A percentile compares a stretch with the other conserved stretches of the same genome.
These are phyloP conservation scores for Aspergillus puulaauensis DNA, from an alignment of 2,329 filamentous ascomycete species.

Conservation along the genomic window DNA sequence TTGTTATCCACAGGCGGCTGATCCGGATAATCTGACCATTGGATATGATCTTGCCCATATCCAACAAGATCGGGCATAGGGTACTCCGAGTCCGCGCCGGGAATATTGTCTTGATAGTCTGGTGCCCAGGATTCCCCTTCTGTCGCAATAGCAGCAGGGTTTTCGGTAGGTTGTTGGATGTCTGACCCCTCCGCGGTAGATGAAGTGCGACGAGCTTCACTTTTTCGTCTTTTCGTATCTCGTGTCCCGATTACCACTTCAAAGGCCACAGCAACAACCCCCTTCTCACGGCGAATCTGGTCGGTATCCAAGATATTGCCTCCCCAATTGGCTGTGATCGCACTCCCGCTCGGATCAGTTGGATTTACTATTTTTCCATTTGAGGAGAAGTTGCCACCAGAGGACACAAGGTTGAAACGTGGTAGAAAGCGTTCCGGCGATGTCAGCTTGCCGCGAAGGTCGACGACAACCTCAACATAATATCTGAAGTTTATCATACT, in stretches of 20 bases:
- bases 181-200: slow-evolving; percentile 32
- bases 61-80: slow-evolving; percentile 26
- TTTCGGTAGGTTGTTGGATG: slow-evolving; percentile 20
- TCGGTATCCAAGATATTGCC: slow-evolving; percentile 83
- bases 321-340: slow-evolving; percentile 43
- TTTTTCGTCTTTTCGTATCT: slow-evolving; percentile 62
- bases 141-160: slow-evolving; percentile 3
- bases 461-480: slow-evolving; percentile 87
- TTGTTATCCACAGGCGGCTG: slow-evolving; percentile 18
- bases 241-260: slow-evolving; percentile 84
- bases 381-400: slow-evolving; percentile 45
- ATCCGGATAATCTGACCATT: slow-evolving; percentile 31
- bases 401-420: slow-evolving; percentile 52
- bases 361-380: slow-evolving; percentile 36
- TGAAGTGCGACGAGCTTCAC: slow-evolving; percentile 41
- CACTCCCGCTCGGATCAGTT: slow-evolving; percentile 32
- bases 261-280: slow-evolving; percentile 82
- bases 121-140: slow-evolving; percentile 29
- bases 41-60: slow-evolving; percentile 20
- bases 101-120: slow-evolving; percentile 21
- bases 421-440: slow-evolving; percentile 68
- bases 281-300: slow-evolving; percentile 80
- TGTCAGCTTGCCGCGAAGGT: slow-evolving; percentile 82
- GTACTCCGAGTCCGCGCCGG: slow-evolving; percentile 21
- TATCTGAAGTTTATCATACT: slow-evolving; percentile 96